Evolutionary conservation across 2,329 filamentous ascomycete species (phyloP).

Genomic region (Fusarium sp.): DNA sequence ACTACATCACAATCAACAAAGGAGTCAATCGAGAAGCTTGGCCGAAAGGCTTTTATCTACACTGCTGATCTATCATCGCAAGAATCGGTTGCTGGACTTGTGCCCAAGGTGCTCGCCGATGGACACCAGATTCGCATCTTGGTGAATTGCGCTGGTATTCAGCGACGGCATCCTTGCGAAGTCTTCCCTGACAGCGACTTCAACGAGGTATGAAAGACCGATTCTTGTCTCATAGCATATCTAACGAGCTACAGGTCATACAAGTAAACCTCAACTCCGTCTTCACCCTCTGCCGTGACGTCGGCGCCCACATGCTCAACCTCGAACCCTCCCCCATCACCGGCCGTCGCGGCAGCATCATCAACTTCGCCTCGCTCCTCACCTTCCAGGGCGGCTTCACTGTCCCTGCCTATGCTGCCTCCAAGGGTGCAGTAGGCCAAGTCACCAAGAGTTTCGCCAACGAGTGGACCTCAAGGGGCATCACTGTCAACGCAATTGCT

Average conservation of each 20-base stretch:
- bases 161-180: constrained; percentile 78
- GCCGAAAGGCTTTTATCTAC: constrained; percentile 74
- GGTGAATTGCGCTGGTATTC: constrained; percentile 88
- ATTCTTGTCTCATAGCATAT: not conserved
- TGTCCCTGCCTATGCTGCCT: constrained; percentile 86
- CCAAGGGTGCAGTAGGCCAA: constrained; percentile 86
- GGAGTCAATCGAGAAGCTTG: constrained; percentile 69
- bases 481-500: constrained; percentile 88
- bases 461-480: constrained; percentile 82
- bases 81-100: constrained; percentile 67
- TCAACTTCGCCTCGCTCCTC: constrained; percentile 85
- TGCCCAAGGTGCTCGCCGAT: constrained; percentile 68
- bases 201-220: constrained; percentile 61
- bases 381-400: constrained; percentile 89
- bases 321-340: constrained; percentile 58
- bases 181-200: constrained; percentile 81
- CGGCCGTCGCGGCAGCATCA: constrained; percentile 73
- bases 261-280: constrained; percentile 88
- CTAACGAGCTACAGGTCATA: constrained; percentile 63
- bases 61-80: constrained; percentile 72
- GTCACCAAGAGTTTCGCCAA: constrained; percentile 87
- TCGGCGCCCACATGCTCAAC: constrained; percentile 80
- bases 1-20: constrained; percentile 61
- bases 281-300: constrained; percentile 80
- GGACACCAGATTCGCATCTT: constrained; percentile 77